Evolutionary conservation across 2,329 filamentous ascomycete genomes (phyloP).

Genomic region (Claviceps sp.): DNA sequence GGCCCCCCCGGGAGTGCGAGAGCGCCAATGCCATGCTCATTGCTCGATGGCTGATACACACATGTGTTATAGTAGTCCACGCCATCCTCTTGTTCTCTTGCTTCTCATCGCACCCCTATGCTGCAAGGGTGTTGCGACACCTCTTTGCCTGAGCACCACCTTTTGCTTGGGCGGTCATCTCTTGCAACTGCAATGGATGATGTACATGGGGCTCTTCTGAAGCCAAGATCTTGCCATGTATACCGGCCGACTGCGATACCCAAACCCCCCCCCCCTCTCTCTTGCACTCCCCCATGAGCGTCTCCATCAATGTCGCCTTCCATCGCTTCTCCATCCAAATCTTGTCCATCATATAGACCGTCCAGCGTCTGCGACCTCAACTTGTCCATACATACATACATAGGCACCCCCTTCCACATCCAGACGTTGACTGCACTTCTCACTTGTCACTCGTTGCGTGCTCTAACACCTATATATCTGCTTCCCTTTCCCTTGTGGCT

Average conservation of each 20-base stretch:
- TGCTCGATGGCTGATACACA: background rate
- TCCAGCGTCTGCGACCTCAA: slow-evolving; percentile 2
- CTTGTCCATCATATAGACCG: background rate
- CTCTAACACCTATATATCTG: slow-evolving; percentile 4
- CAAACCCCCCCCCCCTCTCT: background rate
- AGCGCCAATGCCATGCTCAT: no score
- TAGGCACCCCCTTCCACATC: slow-evolving; percentile 3
- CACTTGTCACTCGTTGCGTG: background rate
- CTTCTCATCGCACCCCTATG: background rate
- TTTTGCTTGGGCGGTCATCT: slow-evolving; percentile 1
- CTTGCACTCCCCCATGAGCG: background rate
- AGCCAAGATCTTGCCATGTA: slow-evolving; percentile 7
- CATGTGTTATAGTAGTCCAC: background rate
- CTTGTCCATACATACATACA: background rate
- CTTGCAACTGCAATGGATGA: background rate
- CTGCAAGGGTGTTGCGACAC: slow-evolving; percentile 2
- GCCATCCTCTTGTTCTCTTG: background rate
- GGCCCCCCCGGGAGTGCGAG: background rate
- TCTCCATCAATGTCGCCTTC: background rate
- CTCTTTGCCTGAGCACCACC: slow-evolving; percentile 4
- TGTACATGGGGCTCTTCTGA: background rate
- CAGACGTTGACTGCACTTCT: background rate
- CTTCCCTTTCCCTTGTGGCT: background rate
- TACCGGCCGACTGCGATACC: slow-evolving; percentile 1
- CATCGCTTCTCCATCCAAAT: background rate